Base-by-base conservation (phyloP, 208 protist species). In the Trypanosoma conorhini region DNA sequence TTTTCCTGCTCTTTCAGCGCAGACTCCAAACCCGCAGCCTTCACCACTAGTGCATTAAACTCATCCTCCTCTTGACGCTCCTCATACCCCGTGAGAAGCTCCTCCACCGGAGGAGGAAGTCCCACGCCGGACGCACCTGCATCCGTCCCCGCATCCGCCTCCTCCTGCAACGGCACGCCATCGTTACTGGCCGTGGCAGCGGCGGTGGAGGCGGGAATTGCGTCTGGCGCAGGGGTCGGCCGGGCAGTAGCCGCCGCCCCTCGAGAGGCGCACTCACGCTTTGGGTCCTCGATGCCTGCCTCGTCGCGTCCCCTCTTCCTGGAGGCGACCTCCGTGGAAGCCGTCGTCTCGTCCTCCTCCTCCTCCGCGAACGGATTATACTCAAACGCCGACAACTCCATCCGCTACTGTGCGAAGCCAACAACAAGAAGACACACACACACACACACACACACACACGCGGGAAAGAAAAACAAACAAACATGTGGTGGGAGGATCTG, bases 351-450 rank as follows among this genome's bases (percentile, higher is more conserved):
- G 22, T 81, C 76, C 54, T 83, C 83, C 46, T 91, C 82, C 50
- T 89, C 85, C 13, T 89, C 81, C 5, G 88, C 88, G 33, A 94
- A 85, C 5, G 86, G 85, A 31, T 91, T 94, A 19, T 87, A 80
- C 21, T 88, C 85, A 77, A 91, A 89, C 22, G 55, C 74, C 24
- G 59, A 74, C 74, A 75, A 70, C 48, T 50, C 33, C 8, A 48
- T 58, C 24, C 35, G 58, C 26, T 46, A n/a, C 24, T 22, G 10
- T 12, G 57, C 44, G 48, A 40, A 24, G 13, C n/a, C 12, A 62
- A 46, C 15, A 62, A 40, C 35, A 62, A 22, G 28, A 63, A 31
- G 12, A 51, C 2, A 31, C 17, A 28, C 9, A 5, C 38, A 51
- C 22, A 13, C 13, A 64, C 35, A 50, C 24, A 64, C 5, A 28